phyloP scores from a whole-genome alignment of 257 asterid genomes.

The Coffea eugenioides region DNA sequence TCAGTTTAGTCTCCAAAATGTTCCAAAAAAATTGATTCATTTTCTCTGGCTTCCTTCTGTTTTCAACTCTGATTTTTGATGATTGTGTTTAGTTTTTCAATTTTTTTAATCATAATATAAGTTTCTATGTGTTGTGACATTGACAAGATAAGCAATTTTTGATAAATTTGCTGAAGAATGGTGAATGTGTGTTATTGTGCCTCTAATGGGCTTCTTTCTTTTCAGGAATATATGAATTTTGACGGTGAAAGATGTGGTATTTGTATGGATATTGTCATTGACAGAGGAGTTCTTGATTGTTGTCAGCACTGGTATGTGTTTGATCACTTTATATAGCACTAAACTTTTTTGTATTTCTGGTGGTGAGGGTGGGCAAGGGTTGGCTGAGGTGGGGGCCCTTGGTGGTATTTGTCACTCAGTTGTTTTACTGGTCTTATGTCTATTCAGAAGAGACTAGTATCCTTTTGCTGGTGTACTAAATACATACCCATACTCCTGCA shows the following conservation, averaged over 20 bases:
- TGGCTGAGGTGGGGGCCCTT: neutral
- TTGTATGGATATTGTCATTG: constrained; percentile 85
- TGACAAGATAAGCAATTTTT: neutral
- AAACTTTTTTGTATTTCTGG: constrained; percentile 2
- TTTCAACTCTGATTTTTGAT: neutral
- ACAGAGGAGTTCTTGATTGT: constrained; percentile 97
- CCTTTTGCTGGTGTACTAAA: neutral
- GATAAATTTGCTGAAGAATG: neutral
- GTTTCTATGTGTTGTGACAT: neutral
- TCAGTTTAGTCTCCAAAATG: neutral
- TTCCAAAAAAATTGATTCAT: neutral
- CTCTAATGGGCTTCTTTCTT: neutral
- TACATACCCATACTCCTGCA: too few species aligned
- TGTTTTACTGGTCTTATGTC: neutral
- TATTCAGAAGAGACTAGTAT: neutral
- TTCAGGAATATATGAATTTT: constrained; percentile 64
- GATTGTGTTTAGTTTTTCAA: neutral
- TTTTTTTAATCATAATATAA: neutral
- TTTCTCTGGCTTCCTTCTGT: neutral
- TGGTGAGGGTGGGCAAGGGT: neutral
- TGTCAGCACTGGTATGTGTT: constrained; percentile 86
- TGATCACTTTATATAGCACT: constrained; percentile 13
- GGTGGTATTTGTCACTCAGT: neutral
- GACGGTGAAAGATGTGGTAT: constrained; percentile 97
- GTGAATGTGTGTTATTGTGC: neutral